A percentile compares a stretch with the other conserved stretches of the same genome.
phyloP scores from a whole-genome alignment of 2,329 filamentous ascomycete genomes.

The Aureobasidium sp. region DNA sequence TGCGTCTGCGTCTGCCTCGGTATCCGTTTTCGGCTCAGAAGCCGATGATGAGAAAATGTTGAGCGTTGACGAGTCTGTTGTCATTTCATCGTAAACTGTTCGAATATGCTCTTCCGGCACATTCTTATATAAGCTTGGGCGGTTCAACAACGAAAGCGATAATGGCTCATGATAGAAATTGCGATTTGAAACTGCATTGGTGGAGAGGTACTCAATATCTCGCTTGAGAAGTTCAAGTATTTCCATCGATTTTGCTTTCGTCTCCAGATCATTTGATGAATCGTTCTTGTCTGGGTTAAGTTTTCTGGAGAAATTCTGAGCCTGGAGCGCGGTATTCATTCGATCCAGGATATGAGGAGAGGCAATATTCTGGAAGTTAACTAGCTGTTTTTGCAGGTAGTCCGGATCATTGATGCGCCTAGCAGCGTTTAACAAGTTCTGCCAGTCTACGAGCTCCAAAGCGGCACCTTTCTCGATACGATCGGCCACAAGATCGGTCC shows the following conservation, averaged over 20 bases:
- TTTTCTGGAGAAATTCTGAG: not conserved
- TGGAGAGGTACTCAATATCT: not conserved
- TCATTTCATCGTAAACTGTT: conserved; percentile 39
- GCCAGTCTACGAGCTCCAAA: conserved; percentile 21
- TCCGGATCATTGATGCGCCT: conserved; percentile 17
- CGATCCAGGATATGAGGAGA: not conserved
- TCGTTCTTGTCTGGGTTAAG: not conserved
- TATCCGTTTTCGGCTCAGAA: not conserved
- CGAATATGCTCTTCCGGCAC: conserved; percentile 26
- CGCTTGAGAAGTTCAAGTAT: not conserved
- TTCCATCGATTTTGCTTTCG: not conserved
- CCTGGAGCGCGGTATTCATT: not conserved
- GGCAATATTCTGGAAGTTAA: not conserved
- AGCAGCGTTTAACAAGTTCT: conserved; percentile 25
- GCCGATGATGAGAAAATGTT: not conserved
- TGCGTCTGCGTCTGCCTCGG: not conserved
- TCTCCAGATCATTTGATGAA: not conserved
- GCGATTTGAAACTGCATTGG: conserved; percentile 23
- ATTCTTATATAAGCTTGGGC: conserved; percentile 16
- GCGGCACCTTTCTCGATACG: conserved; percentile 17
- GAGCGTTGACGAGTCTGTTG: conserved; percentile 25
- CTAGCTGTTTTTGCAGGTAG: conserved; percentile 21
- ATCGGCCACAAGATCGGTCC: conserved; percentile 26
- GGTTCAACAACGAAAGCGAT: conserved; percentile 29
- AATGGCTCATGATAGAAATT: conserved; percentile 31